A percentile compares a stretch with the other conserved stretches of the same genome.
These are phyloP conservation scores for Phyllosticta capitalensis DNA, from an alignment of 2,329 filamentous ascomycete genomes.

Conservation along the genomic window DNA sequence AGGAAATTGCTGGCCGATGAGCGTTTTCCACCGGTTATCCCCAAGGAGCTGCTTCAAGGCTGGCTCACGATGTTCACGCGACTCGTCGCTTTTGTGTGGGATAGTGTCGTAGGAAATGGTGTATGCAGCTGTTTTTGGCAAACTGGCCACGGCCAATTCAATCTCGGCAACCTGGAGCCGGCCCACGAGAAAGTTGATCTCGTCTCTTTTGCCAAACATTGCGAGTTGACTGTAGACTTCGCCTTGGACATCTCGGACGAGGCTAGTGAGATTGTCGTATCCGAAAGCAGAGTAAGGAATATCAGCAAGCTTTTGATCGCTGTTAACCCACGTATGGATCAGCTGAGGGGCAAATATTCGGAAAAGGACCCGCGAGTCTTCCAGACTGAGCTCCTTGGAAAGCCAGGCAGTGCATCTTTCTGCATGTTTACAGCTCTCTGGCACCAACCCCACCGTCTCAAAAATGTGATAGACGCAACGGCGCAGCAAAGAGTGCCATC, in stretches of 20 bases:
- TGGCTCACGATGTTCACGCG: slow-evolving; percentile 47
- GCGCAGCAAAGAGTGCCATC: slow-evolving; percentile 78
- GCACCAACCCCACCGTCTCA: slow-evolving; percentile 70
- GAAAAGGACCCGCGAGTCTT: slow-evolving; percentile 63
- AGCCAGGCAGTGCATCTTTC: slow-evolving; percentile 60
- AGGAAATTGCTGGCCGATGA: slow-evolving; percentile 61
- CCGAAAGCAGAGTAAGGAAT: slow-evolving; percentile 84
- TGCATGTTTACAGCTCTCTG: slow-evolving; percentile 58
- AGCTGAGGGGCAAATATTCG: slow-evolving; percentile 78
- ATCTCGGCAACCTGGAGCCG: slow-evolving; percentile 45
- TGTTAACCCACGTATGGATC: slow-evolving; percentile 79
- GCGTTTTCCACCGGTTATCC: slow-evolving; percentile 50
- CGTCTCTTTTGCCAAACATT: slow-evolving; percentile 65
- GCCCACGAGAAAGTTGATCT: slow-evolving; percentile 50
- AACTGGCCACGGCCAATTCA: slow-evolving; percentile 56
- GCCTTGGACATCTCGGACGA: slow-evolving; percentile 61
- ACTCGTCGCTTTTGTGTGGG: slow-evolving; percentile 35
- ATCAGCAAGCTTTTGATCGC: slow-evolving; percentile 39
- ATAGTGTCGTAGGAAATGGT: slow-evolving; percentile 61
- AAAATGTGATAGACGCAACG: slow-evolving; percentile 90
- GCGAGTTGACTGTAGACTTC: slow-evolving; percentile 73
- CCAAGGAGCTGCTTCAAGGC: slow-evolving; percentile 59
- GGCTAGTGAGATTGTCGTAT: slow-evolving; percentile 57
- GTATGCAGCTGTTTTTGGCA: slow-evolving; percentile 74
- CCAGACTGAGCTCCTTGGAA: slow-evolving; percentile 54